A percentile compares a stretch with the other conserved stretches of the same genome.
Evolutionary conservation across 2,329 filamentous ascomycete species (phyloP).

Genomic region (Talaromyces rugulosus): DNA sequence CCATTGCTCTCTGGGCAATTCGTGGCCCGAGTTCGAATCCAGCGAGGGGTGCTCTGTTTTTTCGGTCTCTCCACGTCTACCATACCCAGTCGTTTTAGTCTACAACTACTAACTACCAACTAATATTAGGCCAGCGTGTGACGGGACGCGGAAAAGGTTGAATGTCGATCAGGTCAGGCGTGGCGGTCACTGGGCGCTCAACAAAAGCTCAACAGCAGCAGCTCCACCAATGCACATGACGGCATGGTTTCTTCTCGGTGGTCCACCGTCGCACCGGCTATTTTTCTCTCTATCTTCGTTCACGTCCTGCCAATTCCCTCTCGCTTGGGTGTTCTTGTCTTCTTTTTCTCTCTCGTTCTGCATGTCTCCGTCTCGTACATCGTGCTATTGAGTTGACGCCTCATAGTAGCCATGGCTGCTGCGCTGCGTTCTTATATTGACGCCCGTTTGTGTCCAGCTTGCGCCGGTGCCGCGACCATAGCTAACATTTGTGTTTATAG

Average conservation of each 20-base stretch:
- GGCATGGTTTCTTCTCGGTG: constrained; percentile 8
- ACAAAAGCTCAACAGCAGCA: constrained; percentile 1
- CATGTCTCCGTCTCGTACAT: background rate
- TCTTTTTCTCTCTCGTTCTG: background rate
- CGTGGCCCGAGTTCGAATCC: background rate
- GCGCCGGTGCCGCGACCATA: background rate
- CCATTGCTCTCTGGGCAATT: background rate
- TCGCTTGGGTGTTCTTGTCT: background rate
- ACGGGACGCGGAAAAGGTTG: background rate
- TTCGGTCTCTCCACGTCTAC: background rate
- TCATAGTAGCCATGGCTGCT: constrained; percentile 11
- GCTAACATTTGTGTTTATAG: constrained; percentile 11
- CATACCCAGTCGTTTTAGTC: background rate
- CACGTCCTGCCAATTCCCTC: background rate
- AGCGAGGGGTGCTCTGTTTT: background rate
- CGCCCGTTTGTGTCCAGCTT: constrained; percentile 8
- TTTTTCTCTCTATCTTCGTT: background rate
- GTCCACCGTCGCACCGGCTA: background rate
- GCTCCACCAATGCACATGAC: constrained; percentile 11
- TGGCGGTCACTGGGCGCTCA: constrained; percentile 13
- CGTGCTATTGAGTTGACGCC: background rate
- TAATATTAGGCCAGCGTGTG: background rate
- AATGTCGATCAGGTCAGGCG: constrained; percentile 6
- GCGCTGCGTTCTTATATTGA: constrained; percentile 13
- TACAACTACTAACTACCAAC: background rate